Evolutionary conservation across 1,139 yeast species (phyloP).

Genomic region (Blastobotrys persicus): DNA sequence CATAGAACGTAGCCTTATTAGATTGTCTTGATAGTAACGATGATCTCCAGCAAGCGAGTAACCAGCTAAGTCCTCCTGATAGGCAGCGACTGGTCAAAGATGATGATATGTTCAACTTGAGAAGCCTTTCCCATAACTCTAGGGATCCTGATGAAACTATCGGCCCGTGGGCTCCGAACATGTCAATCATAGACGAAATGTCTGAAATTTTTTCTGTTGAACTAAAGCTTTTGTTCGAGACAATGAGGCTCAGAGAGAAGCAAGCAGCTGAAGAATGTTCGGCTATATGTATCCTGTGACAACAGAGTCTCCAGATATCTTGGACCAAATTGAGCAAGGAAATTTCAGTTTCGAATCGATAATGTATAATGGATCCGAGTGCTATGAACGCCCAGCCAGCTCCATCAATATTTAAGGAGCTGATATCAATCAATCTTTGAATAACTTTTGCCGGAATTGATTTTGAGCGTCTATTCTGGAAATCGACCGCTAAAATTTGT

Average conservation of each 20-base stretch:
- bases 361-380: slow-evolving; percentile 13
- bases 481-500: not conserved
- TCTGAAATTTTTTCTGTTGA: slow-evolving; percentile 1
- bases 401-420: slow-evolving; percentile 8
- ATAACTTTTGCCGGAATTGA: not conserved
- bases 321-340: not conserved
- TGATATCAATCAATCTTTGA: slow-evolving; percentile 1
- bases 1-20: slow-evolving; percentile 1
- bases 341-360: not conserved
- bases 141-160: slow-evolving; percentile 12
- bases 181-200: slow-evolving; percentile 7
- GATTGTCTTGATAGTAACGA: not conserved
- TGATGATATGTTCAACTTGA: slow-evolving; percentile 4
- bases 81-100: not conserved
- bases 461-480: not conserved
- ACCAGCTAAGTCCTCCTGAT: not conserved
- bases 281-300: slow-evolving; percentile 17
- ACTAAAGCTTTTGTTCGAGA: not conserved
- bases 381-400: slow-evolving; percentile 22
- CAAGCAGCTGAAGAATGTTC: slow-evolving; percentile 20
- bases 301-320: slow-evolving; percentile 16
- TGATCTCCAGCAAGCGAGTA: slow-evolving; percentile 3
- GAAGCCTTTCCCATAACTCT: slow-evolving; percentile 6
- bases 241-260: slow-evolving; percentile 15
- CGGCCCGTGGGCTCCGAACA: slow-evolving; percentile 12